A percentile compares a stretch with the other conserved stretches of the same genome.
Conservation (phyloP, 176 grass and related monocot genomes). For the Guadua angustifolia region DNA sequence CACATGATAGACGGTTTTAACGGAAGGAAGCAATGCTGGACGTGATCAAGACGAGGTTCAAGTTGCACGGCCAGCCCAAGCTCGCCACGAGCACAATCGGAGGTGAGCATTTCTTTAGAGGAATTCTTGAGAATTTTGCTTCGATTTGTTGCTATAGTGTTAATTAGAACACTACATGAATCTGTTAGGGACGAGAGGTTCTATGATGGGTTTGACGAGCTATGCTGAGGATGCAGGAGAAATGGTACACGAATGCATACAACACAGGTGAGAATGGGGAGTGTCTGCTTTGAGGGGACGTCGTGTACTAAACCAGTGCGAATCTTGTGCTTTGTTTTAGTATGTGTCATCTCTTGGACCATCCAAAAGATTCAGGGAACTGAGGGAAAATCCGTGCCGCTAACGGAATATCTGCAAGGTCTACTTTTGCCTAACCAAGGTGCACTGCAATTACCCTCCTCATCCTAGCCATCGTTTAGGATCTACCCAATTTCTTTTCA, state of each 20-base stretch:
- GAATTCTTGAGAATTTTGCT: neutral
- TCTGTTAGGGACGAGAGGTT: neutral
- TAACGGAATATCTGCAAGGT: too few relatives aligned
- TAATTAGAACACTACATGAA: neutral
- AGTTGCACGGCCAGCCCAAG: conserved; percentile 67
- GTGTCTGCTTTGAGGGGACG: neutral
- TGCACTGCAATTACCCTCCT: too few relatives aligned
- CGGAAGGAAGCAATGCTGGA: too few relatives aligned
- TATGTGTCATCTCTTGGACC: neutral
- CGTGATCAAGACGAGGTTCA: too few relatives aligned
- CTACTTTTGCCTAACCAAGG: too few relatives aligned
- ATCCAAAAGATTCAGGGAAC: neutral
- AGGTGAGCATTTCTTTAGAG: conserved; percentile 43
- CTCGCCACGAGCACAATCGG: conserved; percentile 41
- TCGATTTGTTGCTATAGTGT: neutral
- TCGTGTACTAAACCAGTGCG: neutral
- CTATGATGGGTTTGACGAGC: neutral
- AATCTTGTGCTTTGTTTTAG: neutral
- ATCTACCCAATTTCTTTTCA: neutral
- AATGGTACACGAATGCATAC: neutral
- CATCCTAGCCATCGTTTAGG: neutral
- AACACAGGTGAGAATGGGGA: neutral
- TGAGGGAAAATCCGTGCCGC: too few relatives aligned
- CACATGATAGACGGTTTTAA: too few relatives aligned
- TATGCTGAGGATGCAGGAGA: neutral